phyloP scores from a whole-genome alignment of 2,329 filamentous ascomycete species.

The Pseudocercospora pini-densiflorae region DNA sequence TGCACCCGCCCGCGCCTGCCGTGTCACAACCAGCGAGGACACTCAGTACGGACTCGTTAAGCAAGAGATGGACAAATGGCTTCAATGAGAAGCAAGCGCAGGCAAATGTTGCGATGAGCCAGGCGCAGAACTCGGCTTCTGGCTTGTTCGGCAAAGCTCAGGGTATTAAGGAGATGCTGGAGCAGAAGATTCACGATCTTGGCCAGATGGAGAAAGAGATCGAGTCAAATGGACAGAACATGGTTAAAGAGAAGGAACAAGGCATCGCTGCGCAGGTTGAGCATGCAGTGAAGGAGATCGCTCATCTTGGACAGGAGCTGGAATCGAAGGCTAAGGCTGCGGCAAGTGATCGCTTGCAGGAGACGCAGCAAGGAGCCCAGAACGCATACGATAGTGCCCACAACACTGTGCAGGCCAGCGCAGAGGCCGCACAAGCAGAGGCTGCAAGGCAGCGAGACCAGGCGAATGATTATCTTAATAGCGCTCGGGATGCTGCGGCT shows the following conservation, averaged over 20 bases:
- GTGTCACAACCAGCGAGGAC: not conserved
- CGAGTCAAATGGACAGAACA: slow-evolving; percentile 19
- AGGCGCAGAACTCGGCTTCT: slow-evolving; percentile 20
- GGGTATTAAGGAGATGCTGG: slow-evolving; percentile 23
- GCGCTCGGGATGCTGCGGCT: not conserved
- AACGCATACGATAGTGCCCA: not conserved
- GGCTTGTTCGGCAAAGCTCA: slow-evolving; percentile 21
- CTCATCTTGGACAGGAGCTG: slow-evolving; percentile 22
- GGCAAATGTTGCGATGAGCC: slow-evolving; percentile 19
- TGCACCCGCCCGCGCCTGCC: slow-evolving; percentile 1
- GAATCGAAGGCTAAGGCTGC: slow-evolving; percentile 22
- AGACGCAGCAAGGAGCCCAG: slow-evolving; percentile 15
- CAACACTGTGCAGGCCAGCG: not conserved
- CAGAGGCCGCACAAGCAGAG: not conserved
- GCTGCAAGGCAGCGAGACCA: not conserved
- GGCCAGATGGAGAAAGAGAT: slow-evolving; percentile 30
- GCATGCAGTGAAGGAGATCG: slow-evolving; percentile 20
- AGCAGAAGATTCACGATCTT: slow-evolving; percentile 27
- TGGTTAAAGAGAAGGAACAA: slow-evolving; percentile 25
- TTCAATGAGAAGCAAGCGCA: slow-evolving; percentile 24
- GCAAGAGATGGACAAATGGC: slow-evolving; percentile 7
- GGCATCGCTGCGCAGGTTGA: slow-evolving; percentile 19
- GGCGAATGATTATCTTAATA: not conserved
- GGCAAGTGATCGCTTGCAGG: slow-evolving; percentile 6
- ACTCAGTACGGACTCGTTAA: slow-evolving; percentile 9